Evolutionary conservation across 2,329 filamentous ascomycete genomes (phyloP), one percentile per base, ranked within the genome.

Genomic region (Pseudovirgaria hyperparasitica): DNA sequence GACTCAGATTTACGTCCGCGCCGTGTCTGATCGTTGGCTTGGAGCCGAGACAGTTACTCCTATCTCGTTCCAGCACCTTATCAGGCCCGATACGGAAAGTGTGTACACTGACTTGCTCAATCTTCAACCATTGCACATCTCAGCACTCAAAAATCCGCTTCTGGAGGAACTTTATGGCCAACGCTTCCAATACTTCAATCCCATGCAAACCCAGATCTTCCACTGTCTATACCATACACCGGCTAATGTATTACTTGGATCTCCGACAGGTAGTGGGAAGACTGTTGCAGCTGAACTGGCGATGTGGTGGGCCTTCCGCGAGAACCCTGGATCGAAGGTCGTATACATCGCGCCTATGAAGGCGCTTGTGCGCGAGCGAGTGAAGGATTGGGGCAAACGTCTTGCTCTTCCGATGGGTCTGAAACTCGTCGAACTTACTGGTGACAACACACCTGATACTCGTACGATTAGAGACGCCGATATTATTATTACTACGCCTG

Each of bases 261-360:
- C 90, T 3, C 92, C 90, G 0, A 98, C 92, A 0, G 90, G 90
- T 31, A 93, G 85, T 64, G 90, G 90, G 32, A 98, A 98, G 63
- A 98, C 92, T 1, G 81, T 98, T 21, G 90, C 92, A 11, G 85
- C 82, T 25, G 90, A 98, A 50, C 60, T 98, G 34, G 86, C 92
- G 15, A 96, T 98, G 87, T 98, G 92, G 92, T 94, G 86, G 85
- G 87, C 90, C 3, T 96, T 98, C 58, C 75, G 86, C 9, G 86
- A 94, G 49, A 78, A 79, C 26, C 90, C 90, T 2, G 85, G 86
- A 4, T 93, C 85, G 4, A 98, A 98, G 58, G 86, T 98, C 2
- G 90, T 98, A 9, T 98, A 98, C 52, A 96, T 98, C 48, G 90
- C 90, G 2, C 92, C 92, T 0, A 98, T 98, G 92, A 98, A 98